phyloP scores from a whole-genome alignment of 1,139 yeast genomes.

The Suhomyces atakaporum region DNA sequence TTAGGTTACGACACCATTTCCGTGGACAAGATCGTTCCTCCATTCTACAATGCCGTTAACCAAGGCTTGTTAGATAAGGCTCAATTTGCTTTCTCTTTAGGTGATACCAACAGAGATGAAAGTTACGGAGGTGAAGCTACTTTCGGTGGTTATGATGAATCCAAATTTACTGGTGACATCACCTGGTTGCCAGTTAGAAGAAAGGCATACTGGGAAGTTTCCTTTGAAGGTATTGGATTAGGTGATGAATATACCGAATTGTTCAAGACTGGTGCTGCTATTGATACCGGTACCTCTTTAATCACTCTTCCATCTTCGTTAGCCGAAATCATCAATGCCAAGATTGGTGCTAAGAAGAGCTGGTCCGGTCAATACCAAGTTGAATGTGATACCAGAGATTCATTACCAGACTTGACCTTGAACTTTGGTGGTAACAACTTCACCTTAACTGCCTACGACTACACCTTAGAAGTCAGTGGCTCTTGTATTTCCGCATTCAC shows the following conservation, averaged over 20 bases:
- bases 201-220: constrained; percentile 99
- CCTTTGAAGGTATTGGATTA: constrained; percentile 82
- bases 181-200: constrained; percentile 97
- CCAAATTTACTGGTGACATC: constrained; percentile 75
- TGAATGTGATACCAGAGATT: constrained; percentile 82
- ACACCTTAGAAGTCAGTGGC: constrained; percentile 90
- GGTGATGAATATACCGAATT: constrained; percentile 90
- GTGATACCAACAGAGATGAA: constrained; percentile 66
- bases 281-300: constrained; percentile 97
- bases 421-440: constrained; percentile 88
- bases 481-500: constrained; percentile 95
- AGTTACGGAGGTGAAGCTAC: constrained; percentile 85
- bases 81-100: constrained; percentile 87
- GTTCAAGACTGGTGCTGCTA: constrained; percentile 88
- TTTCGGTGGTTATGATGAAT: constrained; percentile 87
- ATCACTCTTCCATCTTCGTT: constrained; percentile 91
- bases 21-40: constrained; percentile 87
- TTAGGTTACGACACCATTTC: constrained; percentile 90
- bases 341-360: constrained; percentile 94
- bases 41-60: constrained; percentile 83
- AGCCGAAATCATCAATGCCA: constrained; percentile 91
- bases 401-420: constrained; percentile 87
- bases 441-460: constrained; percentile 83
- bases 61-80: constrained; percentile 80
- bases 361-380: constrained; percentile 97